A percentile compares a stretch with the other conserved stretches of the same genome.
Conservation (phyloP, 805 yeast genomes). For the Crinitomyces ghanaensis region DNA sequence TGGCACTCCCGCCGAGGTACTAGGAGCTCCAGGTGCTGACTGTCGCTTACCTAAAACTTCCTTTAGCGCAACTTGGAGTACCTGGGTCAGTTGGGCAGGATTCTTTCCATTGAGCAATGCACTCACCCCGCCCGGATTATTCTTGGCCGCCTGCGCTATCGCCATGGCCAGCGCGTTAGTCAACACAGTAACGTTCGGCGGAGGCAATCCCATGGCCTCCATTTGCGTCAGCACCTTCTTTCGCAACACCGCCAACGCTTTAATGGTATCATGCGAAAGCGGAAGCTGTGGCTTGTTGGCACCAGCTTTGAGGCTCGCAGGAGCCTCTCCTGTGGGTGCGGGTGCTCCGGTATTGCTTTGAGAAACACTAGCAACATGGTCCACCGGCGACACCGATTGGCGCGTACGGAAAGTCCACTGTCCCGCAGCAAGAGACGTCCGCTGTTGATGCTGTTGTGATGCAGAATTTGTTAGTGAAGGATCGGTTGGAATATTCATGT, state of each 20-base stretch:
- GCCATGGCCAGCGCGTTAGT: conserved; percentile 91
- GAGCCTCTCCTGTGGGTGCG: conserved; percentile 3
- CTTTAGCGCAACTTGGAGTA: conserved; percentile 15
- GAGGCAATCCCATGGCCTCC: conserved; percentile 65
- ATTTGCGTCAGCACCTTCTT: conserved; percentile 75
- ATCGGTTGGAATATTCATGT: no score
- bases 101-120: conserved; percentile 16
- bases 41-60: neutral
- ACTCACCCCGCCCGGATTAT: conserved; percentile 23
- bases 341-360: neutral
- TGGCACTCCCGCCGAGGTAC: neutral
- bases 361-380: no score
- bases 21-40: conserved; percentile 1
- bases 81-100: conserved; percentile 17
- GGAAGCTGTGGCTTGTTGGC: no score
- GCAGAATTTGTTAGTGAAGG: no score
- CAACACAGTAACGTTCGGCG: conserved; percentile 70
- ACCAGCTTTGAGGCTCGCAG: conserved; percentile 8
- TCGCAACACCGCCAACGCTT: conserved; percentile 72
- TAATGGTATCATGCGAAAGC: conserved; percentile 49
- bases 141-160: conserved; percentile 78
- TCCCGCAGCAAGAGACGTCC: conserved; percentile 21
- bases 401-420: conserved; percentile 12
- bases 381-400: conserved; percentile 1
- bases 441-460: conserved; percentile 9